Evolutionary conservation across 495 filamentous ascomycete species (phyloP).

Genomic region (Xanthoparmelia taractica): DNA sequence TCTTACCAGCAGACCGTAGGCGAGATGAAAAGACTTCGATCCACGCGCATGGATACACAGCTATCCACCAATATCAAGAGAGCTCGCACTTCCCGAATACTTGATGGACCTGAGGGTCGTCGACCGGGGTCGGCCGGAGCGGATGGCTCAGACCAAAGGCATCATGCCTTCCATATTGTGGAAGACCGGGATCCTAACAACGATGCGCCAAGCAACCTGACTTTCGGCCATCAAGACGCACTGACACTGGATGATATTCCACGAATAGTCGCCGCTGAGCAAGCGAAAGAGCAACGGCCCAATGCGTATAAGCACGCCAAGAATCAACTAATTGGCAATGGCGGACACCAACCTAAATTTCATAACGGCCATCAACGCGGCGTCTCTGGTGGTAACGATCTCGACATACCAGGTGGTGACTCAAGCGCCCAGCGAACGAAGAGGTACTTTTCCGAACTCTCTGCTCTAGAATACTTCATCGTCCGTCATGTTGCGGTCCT

Average conservation of each 20-base stretch:
- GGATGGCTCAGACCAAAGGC: slow-evolving; percentile 50
- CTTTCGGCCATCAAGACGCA: slow-evolving; percentile 83
- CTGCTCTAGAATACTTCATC: slow-evolving; percentile 94
- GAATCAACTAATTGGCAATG: slow-evolving; percentile 56
- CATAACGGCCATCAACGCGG: slow-evolving; percentile 72
- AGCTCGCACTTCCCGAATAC: slow-evolving; percentile 81
- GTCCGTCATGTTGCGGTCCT: slow-evolving; percentile 90
- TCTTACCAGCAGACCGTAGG: slow-evolving; percentile 94
- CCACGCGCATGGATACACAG: slow-evolving; percentile 87
- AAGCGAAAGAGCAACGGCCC: slow-evolving; percentile 84
- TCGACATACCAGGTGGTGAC: slow-evolving; percentile 39
- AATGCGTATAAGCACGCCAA: slow-evolving; percentile 73
- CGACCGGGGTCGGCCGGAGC: slow-evolving; percentile 74
- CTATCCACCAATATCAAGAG: slow-evolving; percentile 86
- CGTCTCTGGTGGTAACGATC: slow-evolving; percentile 57
- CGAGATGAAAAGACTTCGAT: slow-evolving; percentile 83
- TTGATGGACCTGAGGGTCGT: slow-evolving; percentile 80
- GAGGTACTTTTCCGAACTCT: slow-evolving; percentile 92
- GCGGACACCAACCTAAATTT: slow-evolving; percentile 59
- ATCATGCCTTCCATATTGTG: slow-evolving; percentile 66
- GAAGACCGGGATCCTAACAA: slow-evolving; percentile 68
- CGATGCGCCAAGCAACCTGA: slow-evolving; percentile 65
- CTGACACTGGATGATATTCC: slow-evolving; percentile 95
- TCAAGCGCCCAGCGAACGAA: slow-evolving; percentile 50
- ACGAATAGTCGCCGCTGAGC: slow-evolving; percentile 91